These are phyloP conservation scores for Entomortierella parvispora DNA, from an alignment of 192 early-diverging fungal genomes.

Conservation along the genomic window DNA sequence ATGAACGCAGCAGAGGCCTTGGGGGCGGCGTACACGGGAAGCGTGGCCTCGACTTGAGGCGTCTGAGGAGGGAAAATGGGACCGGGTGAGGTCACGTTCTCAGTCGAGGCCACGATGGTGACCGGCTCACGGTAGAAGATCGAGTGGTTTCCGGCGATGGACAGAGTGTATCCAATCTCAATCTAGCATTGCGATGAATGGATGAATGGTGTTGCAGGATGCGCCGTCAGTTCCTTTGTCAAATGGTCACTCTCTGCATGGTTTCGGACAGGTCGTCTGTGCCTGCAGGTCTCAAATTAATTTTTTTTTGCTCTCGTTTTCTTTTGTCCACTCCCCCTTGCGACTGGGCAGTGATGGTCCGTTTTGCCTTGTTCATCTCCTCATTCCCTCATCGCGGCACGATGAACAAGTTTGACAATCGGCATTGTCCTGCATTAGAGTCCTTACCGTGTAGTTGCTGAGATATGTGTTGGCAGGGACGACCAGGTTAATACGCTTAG, in stretches of 20 bases:
- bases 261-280: too few relatives aligned
- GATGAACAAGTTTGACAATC: background rate
- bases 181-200: slow-evolving; percentile 6
- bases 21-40: slow-evolving; percentile 24
- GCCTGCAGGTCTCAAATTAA: too few relatives aligned
- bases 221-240: too few relatives aligned
- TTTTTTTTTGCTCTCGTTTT: too few relatives aligned
- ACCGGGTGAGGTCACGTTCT: slow-evolving; percentile 21
- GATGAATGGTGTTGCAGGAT: background rate
- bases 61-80: slow-evolving; percentile 1
- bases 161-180: slow-evolving; percentile 29
- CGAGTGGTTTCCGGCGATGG: slow-evolving; percentile 10
- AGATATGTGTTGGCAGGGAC: slow-evolving; percentile 16
- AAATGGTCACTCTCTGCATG: too few relatives aligned
- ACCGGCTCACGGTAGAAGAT: slow-evolving; percentile 30
- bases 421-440: too few relatives aligned
- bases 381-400: background rate
- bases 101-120: slow-evolving; percentile 15
- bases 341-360: too few relatives aligned
- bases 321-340: too few relatives aligned
- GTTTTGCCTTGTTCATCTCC: too few relatives aligned
- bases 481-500: slow-evolving; percentile 37
- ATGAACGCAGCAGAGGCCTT: slow-evolving; percentile 13
- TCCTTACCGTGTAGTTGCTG: slow-evolving; percentile 39
- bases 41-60: slow-evolving; percentile 8